Evolutionary conservation across 2,329 filamentous ascomycete species (phyloP).

Genomic region (Aspergillus fischeri): DNA sequence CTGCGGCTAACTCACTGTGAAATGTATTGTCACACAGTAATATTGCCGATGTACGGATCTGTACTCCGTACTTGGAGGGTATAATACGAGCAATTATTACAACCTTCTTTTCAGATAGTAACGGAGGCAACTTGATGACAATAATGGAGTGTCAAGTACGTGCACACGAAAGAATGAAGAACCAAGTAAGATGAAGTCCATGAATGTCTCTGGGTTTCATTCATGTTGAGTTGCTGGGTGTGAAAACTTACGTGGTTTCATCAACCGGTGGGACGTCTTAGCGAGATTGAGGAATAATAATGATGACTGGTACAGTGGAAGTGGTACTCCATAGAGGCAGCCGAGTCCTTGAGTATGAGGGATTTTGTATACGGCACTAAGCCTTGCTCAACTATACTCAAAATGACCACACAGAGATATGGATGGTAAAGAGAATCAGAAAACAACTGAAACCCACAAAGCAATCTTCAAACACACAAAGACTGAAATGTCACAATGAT

Average conservation of each 20-base stretch:
- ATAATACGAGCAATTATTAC: neutral
- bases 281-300: neutral
- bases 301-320: constrained; percentile 1
- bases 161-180: neutral
- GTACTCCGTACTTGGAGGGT: neutral
- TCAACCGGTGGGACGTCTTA: neutral
- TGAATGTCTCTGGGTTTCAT: neutral
- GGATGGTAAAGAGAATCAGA: neutral
- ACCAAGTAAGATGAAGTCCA: neutral
- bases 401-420: neutral
- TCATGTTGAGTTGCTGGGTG: neutral
- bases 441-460: neutral
- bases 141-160: neutral
- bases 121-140: neutral
- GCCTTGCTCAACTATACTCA: neutral
- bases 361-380: constrained; percentile 15
- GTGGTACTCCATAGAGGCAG: constrained; percentile 8
- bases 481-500: neutral
- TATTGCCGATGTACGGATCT: neutral
- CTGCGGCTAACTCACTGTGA: constrained; percentile 21
- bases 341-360: constrained; percentile 15
- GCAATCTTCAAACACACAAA: neutral
- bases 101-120: neutral
- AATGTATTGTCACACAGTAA: constrained; percentile 1
- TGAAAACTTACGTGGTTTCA: constrained; percentile 5